Conservation (phyloP, 352 stramenopile species). For the Phytophthora kernoviae region DNA sequence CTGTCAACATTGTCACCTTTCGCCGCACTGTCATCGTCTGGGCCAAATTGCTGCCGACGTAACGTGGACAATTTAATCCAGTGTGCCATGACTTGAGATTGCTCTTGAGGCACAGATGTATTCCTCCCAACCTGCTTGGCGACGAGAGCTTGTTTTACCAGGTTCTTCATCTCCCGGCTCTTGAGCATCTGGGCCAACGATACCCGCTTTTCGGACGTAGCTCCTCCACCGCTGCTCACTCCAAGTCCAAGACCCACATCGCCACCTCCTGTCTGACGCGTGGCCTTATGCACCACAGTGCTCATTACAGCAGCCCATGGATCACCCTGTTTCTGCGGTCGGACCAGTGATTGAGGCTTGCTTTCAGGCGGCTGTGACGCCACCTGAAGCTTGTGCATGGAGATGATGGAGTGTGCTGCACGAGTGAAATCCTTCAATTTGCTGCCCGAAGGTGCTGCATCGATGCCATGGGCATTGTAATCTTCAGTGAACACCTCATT, state of each 20-base stretch:
- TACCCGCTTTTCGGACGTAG: conserved; percentile 25
- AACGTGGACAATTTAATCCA: conserved; percentile 57
- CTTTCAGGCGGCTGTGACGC: background rate
- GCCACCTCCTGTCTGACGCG: background rate
- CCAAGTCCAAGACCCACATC: background rate
- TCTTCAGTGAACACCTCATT: background rate
- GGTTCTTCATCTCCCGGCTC: conserved; percentile 60
- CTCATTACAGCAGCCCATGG: conserved; percentile 39
- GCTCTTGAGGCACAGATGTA: conserved; percentile 16
- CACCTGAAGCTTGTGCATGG: conserved; percentile 18
- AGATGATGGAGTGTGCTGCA: conserved; percentile 46
- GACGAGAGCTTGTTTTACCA: conserved; percentile 58
- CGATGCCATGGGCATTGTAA: background rate
- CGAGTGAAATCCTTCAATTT: conserved; percentile 29
- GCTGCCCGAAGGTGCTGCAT: background rate
- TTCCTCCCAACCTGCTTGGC: conserved; percentile 16
- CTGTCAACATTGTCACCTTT: conserved; percentile 6
- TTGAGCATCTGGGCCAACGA: conserved; percentile 59
- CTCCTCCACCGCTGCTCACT: background rate
- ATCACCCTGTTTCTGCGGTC: conserved; percentile 15
- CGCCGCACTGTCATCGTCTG: conserved; percentile 14
- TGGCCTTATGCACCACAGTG: conserved; percentile 26
- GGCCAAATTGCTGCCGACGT: conserved; percentile 29
- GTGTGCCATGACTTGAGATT: conserved; percentile 65
- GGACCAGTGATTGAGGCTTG: background rate